Conservation (phyloP, 2,329 filamentous ascomycete species). For the Magnaporthiopsis rhizophila region DNA sequence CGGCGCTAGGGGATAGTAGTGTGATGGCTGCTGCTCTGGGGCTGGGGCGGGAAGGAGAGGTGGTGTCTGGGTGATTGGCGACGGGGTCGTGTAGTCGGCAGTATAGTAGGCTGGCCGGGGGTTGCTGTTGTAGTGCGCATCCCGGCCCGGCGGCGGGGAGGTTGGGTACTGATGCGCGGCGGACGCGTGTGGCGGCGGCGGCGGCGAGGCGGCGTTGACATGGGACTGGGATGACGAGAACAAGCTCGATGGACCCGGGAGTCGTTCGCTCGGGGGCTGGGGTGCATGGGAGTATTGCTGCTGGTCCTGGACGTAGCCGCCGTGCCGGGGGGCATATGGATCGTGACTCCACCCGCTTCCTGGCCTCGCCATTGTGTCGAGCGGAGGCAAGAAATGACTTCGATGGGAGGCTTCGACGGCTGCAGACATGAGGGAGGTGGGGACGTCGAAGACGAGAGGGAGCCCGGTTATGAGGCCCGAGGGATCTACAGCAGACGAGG, state of each 20-base stretch:
- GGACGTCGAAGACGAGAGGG: neutral
- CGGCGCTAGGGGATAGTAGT: slow-evolving; percentile 5
- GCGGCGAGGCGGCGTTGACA: slow-evolving; percentile 12
- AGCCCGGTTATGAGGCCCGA: neutral
- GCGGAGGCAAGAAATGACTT: slow-evolving; percentile 22
- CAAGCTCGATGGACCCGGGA: slow-evolving; percentile 21
- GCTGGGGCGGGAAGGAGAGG: slow-evolving; percentile 18
- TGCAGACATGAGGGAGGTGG: slow-evolving; percentile 23
- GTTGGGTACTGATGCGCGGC: neutral
- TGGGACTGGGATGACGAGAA: slow-evolving; percentile 13
- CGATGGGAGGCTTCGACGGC: slow-evolving; percentile 21
- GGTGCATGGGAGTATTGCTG: slow-evolving; percentile 8
- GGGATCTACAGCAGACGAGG: neutral
- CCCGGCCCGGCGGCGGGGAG: slow-evolving; percentile 12
- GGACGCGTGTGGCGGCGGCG: slow-evolving; percentile 2
- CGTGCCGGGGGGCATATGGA: slow-evolving; percentile 13
- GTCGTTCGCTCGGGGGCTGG: slow-evolving; percentile 4
- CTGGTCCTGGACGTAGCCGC: slow-evolving; percentile 11
- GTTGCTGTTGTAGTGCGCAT: slow-evolving; percentile 13
- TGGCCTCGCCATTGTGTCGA: slow-evolving; percentile 28
- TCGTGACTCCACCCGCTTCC: slow-evolving; percentile 23
- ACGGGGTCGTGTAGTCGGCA: slow-evolving; percentile 23
- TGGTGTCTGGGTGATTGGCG: slow-evolving; percentile 22
- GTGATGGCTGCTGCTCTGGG: slow-evolving; percentile 12
- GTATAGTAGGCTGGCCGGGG: slow-evolving; percentile 17